phyloP scores from a whole-genome alignment of 2,329 filamentous ascomycete species.

The Acarospora socialis region DNA sequence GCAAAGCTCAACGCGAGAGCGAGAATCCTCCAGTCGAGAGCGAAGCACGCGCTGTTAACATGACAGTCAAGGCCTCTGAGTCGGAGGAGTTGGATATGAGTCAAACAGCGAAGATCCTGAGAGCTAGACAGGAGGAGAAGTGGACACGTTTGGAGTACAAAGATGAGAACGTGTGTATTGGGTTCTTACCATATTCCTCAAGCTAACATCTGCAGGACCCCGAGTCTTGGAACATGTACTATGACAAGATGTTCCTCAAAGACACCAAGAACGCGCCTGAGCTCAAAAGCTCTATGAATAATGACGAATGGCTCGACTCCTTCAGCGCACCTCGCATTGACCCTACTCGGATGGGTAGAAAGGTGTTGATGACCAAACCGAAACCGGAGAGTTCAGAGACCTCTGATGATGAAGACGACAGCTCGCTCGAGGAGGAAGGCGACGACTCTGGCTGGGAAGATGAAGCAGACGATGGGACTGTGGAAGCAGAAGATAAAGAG shows the following conservation, averaged over 20 bases:
- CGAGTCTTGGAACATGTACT: slow-evolving; percentile 62
- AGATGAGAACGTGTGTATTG: slow-evolving; percentile 51
- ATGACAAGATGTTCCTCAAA: slow-evolving; percentile 51
- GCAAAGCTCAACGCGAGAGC: slow-evolving; percentile 29
- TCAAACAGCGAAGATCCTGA: slow-evolving; percentile 64
- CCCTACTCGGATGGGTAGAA: slow-evolving; percentile 9
- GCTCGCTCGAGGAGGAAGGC: not conserved
- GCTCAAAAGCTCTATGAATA: slow-evolving; percentile 40
- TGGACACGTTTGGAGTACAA: slow-evolving; percentile 72
- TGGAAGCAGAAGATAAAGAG: too few relatives aligned
- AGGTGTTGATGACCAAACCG: slow-evolving; percentile 4
- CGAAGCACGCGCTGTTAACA: slow-evolving; percentile 65
- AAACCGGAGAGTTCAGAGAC: not conserved
- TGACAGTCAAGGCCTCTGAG: slow-evolving; percentile 66
- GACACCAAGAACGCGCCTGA: slow-evolving; percentile 30
- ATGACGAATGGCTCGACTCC: slow-evolving; percentile 46
- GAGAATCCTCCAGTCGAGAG: slow-evolving; percentile 27
- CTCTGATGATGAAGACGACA: not conserved
- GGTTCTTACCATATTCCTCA: not conserved
- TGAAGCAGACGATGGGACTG: too few relatives aligned
- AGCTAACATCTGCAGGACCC: slow-evolving; percentile 31
- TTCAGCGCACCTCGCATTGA: slow-evolving; percentile 43
- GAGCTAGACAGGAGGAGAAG: slow-evolving; percentile 62
- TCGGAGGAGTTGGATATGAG: slow-evolving; percentile 50
- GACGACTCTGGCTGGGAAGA: too few relatives aligned